Base-by-base conservation (phyloP, 1,284 basidiomycete species). In the Tetrapyrgos nigripes region DNA sequence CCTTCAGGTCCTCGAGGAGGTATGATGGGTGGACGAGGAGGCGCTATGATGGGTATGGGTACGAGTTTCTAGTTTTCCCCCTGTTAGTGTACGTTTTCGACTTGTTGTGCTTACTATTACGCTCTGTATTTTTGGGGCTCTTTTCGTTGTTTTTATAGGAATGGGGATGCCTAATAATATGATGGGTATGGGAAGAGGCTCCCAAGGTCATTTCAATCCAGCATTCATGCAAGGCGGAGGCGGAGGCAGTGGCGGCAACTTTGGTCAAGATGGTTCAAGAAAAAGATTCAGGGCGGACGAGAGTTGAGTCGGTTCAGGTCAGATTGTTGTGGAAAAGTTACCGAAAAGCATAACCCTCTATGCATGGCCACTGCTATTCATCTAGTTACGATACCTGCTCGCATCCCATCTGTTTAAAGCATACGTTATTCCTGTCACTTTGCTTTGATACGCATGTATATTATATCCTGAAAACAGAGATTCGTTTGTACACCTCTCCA, bases 201-300 rank as follows among this genome's bases (percentile, higher is more conserved):
- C 80, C 59, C 77, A 82, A 65, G 87, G 87, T 17, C 87, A 90
- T 73, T 85, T 88, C 75, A 90, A 90, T 70, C 87, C 88, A 10
- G 87, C 86, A 33, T 91, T 91, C 70, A 86, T 88, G 77, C 82
- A 81, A 68, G 79, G 76, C 26, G 74, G 66, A 68, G 79, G 76
- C 26, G 74, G 66, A n/a, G 76, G 76, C 31, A 74, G 73, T 13
- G 73, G 71, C 33, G 77, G 75, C 51, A 75, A 77, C 62, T 76
- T 74, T 62, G 77, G 72, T 54, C 75, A 75, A 37, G 80, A 84
- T 64, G 83, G 83, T 45, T 81, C 83, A 33, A 76, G 83, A 68
- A 89, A 89, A 59, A 66, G 74, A 40, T 72, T 69, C 57, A 66
- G 70, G 40, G 63, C 64, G 48, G 73, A 75, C 48, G 72, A 73